A percentile compares a stretch with the other conserved stretches of the same genome.
Evolutionary conservation across 345 rosid genomes (phyloP).

Genomic region (Boechera divaricarpa): DNA sequence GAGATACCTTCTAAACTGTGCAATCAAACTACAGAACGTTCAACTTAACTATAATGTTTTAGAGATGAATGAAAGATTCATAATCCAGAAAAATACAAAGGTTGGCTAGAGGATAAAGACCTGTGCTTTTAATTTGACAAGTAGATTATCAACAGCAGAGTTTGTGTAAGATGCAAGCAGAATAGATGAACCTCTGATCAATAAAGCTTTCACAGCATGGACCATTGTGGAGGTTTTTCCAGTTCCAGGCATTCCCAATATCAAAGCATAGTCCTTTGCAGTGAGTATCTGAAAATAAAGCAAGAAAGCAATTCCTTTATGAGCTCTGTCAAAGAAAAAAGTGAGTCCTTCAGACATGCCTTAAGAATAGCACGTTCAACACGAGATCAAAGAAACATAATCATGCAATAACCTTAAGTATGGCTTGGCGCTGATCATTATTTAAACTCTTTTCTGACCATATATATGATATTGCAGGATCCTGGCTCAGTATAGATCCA

Average conservation of each 20-base stretch:
- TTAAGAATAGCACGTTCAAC: constrained; percentile 18
- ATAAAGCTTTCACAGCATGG: constrained; percentile 94
- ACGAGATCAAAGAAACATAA: constrained; percentile 29
- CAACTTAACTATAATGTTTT: neutral
- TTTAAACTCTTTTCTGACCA: constrained; percentile 89
- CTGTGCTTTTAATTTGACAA: constrained; percentile 95
- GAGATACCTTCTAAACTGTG: constrained; percentile 1
- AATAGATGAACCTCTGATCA: constrained; percentile 92
- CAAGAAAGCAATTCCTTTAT: constrained; percentile 16
- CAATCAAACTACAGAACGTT: constrained; percentile 8
- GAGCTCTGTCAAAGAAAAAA: constrained; percentile 34
- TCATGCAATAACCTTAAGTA: constrained; percentile 72
- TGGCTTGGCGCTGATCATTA: constrained; percentile 95
- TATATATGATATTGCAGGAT: constrained; percentile 93
- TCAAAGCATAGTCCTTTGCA: constrained; percentile 90
- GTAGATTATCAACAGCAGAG: constrained; percentile 96
- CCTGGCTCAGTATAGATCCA: constrained; percentile 90
- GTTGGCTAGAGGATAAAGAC: constrained; percentile 51
- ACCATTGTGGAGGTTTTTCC: constrained; percentile 99
- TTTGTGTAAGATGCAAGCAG: constrained; percentile 98
- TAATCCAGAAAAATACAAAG: constrained; percentile 23
- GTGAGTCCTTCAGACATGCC: constrained; percentile 17
- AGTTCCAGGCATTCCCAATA: constrained; percentile 99
- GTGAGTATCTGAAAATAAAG: constrained; percentile 77
- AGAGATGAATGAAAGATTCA: constrained; percentile 13